Evolutionary conservation across 2,329 filamentous ascomycete species (phyloP).

Genomic region (Hawksworthiomyces lignivorus): DNA sequence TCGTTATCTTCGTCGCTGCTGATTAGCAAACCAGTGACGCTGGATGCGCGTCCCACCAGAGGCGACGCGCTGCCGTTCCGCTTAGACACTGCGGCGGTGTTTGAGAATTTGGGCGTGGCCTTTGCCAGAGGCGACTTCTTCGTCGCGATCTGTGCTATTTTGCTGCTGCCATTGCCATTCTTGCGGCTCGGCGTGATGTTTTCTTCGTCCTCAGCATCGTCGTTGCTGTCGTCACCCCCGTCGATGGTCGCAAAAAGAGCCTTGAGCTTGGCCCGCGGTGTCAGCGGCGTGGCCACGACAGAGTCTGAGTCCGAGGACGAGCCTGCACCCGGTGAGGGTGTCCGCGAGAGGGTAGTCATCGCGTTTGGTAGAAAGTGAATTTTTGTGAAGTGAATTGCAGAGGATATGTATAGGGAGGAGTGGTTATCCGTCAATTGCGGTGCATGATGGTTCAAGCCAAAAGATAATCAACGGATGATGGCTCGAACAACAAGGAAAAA

Average conservation of each 20-base stretch:
- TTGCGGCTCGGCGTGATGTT: conserved; percentile 2
- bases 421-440: too few species aligned
- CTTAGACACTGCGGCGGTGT: too few species aligned
- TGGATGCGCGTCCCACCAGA: too few species aligned
- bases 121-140: not conserved
- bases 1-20: conserved; percentile 22
- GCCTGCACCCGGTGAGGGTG: conserved; percentile 28
- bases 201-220: conserved; percentile 1
- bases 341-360: conserved; percentile 14
- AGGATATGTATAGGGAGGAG: too few species aligned
- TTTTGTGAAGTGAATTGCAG: too few species aligned
- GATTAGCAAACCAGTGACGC: too few species aligned
- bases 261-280: conserved; percentile 48
- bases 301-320: conserved; percentile 34
- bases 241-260: conserved; percentile 29
- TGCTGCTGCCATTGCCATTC: not conserved
- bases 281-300: conserved; percentile 37
- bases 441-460: too few species aligned
- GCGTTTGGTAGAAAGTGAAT: too few species aligned
- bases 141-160: not conserved
- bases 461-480: too few species aligned
- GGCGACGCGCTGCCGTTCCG: too few species aligned
- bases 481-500: not conserved
- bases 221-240: conserved; percentile 6
- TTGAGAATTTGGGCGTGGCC: conserved; percentile 4